Evolutionary conservation across 2,329 filamentous ascomycete genomes (phyloP).

Genomic region (Phialophora chinensis): DNA sequence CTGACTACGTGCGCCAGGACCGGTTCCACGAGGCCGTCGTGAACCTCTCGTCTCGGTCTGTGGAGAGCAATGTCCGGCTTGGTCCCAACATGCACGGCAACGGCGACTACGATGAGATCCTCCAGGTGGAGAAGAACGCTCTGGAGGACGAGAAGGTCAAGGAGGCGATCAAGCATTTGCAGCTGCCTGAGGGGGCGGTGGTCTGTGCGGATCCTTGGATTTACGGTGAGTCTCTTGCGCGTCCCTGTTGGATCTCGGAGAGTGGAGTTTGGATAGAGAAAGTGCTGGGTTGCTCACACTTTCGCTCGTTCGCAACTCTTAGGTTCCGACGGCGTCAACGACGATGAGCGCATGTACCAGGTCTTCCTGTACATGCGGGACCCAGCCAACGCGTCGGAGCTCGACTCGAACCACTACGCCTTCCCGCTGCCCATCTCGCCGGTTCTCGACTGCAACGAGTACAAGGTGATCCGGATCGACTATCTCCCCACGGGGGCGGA

Average conservation of each 20-base stretch:
- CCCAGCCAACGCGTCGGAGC: constrained; percentile 62
- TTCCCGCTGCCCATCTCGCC: constrained; percentile 71
- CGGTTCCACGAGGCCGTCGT: constrained; percentile 64
- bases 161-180: constrained; percentile 64
- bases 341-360: constrained; percentile 62
- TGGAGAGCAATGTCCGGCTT: constrained; percentile 59
- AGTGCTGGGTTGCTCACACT: neutral
- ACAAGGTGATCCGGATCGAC: constrained; percentile 72
- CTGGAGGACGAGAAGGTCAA: constrained; percentile 62
- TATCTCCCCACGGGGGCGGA: constrained; percentile 71
- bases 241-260: too few species aligned
- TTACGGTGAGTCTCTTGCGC: constrained; percentile 56
- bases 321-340: constrained; percentile 60
- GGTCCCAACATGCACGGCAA: constrained; percentile 61
- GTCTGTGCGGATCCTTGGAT: constrained; percentile 72
- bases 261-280: neutral
- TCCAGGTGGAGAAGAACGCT: constrained; percentile 63
- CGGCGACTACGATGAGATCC: constrained; percentile 64
- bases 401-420: constrained; percentile 73
- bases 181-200: constrained; percentile 62
- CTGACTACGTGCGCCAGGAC: too few species aligned
- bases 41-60: constrained; percentile 55
- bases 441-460: constrained; percentile 66
- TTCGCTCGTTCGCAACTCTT: neutral
- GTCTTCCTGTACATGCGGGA: constrained; percentile 72